phyloP scores from a whole-genome alignment of 2,329 filamentous ascomycete species.

The Septoria petroselini region DNA sequence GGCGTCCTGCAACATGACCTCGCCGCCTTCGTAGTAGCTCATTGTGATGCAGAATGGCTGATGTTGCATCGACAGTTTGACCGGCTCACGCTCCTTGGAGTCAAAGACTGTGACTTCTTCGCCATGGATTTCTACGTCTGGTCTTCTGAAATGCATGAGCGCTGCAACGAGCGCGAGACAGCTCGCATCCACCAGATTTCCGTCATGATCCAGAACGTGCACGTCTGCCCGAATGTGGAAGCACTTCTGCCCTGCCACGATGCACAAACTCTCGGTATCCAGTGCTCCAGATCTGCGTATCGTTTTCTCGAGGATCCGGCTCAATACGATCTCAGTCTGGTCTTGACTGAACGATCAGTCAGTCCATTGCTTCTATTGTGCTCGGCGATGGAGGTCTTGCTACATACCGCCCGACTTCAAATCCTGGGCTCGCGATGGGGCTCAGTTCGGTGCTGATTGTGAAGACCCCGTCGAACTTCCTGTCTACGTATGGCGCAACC shows the following conservation, averaged over 20 bases:
- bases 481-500: constrained; percentile 77
- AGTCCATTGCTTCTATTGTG: constrained; percentile 50
- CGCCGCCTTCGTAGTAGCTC: constrained; percentile 71
- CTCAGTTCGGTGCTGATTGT: constrained; percentile 87
- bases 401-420: constrained; percentile 71
- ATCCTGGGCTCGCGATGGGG: constrained; percentile 86
- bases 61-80: constrained; percentile 86
- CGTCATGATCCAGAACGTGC: constrained; percentile 87
- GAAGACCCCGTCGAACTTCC: constrained; percentile 93
- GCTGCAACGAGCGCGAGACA: constrained; percentile 86
- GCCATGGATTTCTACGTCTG: constrained; percentile 82
- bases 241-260: constrained; percentile 84
- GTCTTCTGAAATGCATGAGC: constrained; percentile 84
- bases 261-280: constrained; percentile 92
- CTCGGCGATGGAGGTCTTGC: constrained; percentile 6
- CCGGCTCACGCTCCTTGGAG: constrained; percentile 79
- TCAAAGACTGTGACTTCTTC: constrained; percentile 82
- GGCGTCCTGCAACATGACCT: constrained; percentile 69
- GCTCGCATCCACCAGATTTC: constrained; percentile 79
- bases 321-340: constrained; percentile 71
- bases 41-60: constrained; percentile 90
- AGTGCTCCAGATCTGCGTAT: constrained; percentile 87
- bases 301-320: constrained; percentile 87
- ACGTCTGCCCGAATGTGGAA: constrained; percentile 90
- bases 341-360: constrained; percentile 57